phyloP scores from a whole-genome alignment of 345 rosid genomes.

The Hibiscus mutabilis region DNA sequence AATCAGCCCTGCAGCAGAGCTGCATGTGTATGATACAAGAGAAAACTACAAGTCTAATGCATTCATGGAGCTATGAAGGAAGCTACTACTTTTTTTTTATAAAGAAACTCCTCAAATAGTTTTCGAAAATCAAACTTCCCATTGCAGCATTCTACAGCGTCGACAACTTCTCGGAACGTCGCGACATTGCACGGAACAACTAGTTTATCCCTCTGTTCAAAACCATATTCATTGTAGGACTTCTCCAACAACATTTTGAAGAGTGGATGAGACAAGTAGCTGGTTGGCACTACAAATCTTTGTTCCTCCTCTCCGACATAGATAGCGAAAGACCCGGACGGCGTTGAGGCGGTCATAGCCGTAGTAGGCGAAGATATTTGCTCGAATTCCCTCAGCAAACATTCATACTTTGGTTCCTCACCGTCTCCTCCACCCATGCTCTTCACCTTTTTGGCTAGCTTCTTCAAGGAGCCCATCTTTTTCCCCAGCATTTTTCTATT shows the following conservation, averaged over 20 bases:
- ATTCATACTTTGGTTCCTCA: slow-evolving; percentile 32
- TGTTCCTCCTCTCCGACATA: slow-evolving; percentile 74
- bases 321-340: slow-evolving; percentile 64
- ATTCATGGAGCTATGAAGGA: background rate
- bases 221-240: slow-evolving; percentile 56
- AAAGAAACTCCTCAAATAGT: slow-evolving; percentile 56
- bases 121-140: slow-evolving; percentile 67
- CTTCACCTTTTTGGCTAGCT: slow-evolving; percentile 69
- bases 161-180: slow-evolving; percentile 58
- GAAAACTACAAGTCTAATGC: background rate
- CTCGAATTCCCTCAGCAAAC: slow-evolving; percentile 31
- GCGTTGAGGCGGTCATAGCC: slow-evolving; percentile 25
- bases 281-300: slow-evolving; percentile 66
- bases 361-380: slow-evolving; percentile 8
- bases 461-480: slow-evolving; percentile 69
- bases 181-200: slow-evolving; percentile 76
- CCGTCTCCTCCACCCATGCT: slow-evolving; percentile 26
- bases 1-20: slow-evolving; percentile 5
- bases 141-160: slow-evolving; percentile 57
- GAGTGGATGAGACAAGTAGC: slow-evolving; percentile 66
- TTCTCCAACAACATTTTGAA: slow-evolving; percentile 82
- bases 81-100: no score
- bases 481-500: slow-evolving; percentile 47
- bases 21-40: background rate
- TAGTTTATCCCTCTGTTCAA: slow-evolving; percentile 42